These are phyloP conservation scores for Tetrahymena elliotti DNA, from an alignment of 73 alveolate genomes.

Conservation along the genomic window DNA sequence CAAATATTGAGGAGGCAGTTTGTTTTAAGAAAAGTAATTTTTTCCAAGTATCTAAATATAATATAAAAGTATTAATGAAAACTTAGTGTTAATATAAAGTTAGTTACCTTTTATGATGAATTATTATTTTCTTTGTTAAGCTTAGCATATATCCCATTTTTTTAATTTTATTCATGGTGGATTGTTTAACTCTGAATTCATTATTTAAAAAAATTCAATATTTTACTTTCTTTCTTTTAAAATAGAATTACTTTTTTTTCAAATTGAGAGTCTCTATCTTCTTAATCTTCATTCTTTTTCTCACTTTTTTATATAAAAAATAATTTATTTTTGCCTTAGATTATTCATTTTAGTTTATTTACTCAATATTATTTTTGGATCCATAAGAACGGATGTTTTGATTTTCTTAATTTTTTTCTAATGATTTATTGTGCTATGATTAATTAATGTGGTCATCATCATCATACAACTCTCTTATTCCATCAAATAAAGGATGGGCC, in stretches of 20 bases:
- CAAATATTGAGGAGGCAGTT: background rate
- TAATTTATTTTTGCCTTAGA: background rate
- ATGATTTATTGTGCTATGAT: background rate
- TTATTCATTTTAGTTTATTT: background rate
- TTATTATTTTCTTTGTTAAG: background rate
- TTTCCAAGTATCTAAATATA: background rate
- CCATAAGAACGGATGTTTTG: background rate
- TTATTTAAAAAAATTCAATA: background rate
- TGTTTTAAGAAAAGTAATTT: background rate
- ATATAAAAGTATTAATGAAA: no score
- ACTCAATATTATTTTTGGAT: background rate
- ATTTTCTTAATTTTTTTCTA: background rate
- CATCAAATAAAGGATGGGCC: slow-evolving; percentile 72
- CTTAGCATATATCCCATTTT: background rate
- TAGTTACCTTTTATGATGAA: background rate
- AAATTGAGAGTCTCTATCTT: background rate
- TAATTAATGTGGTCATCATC: background rate
- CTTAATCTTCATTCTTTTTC: background rate
- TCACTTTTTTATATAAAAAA: background rate
- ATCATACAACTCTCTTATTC: background rate
- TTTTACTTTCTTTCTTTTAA: background rate
- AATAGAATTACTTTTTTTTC: background rate
- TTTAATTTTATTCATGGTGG: background rate
- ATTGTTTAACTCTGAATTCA: background rate
- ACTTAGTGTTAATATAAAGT: background rate